These are phyloP conservation scores for Metarhizium robertsii DNA, from an alignment of 2,329 filamentous ascomycete genomes.

Conservation along the genomic window DNA sequence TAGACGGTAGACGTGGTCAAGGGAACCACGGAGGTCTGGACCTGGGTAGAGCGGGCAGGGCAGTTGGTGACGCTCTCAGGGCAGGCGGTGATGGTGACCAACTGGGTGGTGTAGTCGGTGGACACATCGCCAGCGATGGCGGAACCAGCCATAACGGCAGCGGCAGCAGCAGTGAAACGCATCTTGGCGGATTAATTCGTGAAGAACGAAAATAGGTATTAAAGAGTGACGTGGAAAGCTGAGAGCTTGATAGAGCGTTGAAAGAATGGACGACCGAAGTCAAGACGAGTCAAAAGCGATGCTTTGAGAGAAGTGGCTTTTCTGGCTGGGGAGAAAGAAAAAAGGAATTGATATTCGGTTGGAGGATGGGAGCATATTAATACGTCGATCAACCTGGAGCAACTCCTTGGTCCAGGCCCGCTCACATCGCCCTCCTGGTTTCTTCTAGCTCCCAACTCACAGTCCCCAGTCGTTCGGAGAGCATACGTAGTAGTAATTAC, in stretches of 20 bases:
- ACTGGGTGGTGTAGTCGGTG: conserved; percentile 48
- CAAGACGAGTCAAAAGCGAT: conserved; percentile 34
- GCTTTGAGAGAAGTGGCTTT: conserved; percentile 29
- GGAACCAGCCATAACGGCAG: conserved; percentile 7
- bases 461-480: no score
- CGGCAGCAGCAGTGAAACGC: conserved; percentile 45
- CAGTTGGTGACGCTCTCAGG: conserved; percentile 52
- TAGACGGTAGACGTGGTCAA: conserved; percentile 46
- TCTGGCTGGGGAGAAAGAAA: conserved; percentile 30
- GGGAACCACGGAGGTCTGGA: conserved; percentile 28
- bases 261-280: conserved; percentile 53
- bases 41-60: conserved; percentile 33
- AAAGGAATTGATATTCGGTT: conserved; percentile 10
- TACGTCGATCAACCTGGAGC: conserved; percentile 16
- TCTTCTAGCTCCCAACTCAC: no score
- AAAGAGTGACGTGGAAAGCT: conserved; percentile 22
- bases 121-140: conserved; percentile 22
- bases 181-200: conserved; percentile 41
- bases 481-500: neutral
- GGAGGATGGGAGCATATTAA: conserved; percentile 37
- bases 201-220: conserved; percentile 20
- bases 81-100: conserved; percentile 55
- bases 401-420: neutral
- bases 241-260: conserved; percentile 23
- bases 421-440: neutral